Evolutionary conservation across 73 alveolate genomes (phyloP).

Genomic region (Chromera velia): DNA sequence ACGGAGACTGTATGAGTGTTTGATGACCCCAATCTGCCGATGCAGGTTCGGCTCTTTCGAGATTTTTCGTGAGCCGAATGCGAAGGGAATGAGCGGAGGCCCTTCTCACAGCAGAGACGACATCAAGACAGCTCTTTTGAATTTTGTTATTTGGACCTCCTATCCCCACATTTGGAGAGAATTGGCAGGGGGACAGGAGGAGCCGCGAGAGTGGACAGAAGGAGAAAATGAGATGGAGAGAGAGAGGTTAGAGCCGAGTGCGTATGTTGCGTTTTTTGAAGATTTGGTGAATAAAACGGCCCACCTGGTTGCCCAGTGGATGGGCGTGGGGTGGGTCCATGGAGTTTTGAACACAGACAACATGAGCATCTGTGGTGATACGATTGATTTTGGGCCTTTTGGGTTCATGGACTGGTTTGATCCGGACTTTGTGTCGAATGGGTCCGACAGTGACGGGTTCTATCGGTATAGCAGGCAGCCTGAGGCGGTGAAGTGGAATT

Average conservation of each 20-base stretch:
- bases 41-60: slow-evolving; percentile 59
- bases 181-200: neutral
- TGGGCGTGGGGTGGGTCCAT: slow-evolving; percentile 59
- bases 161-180: no score
- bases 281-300: slow-evolving; percentile 66
- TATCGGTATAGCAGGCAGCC: neutral
- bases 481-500: neutral
- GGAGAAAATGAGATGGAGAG: neutral
- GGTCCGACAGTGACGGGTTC: neutral
- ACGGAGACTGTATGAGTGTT: no score
- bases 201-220: neutral
- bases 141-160: slow-evolving; percentile 36
- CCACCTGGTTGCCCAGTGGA: slow-evolving; percentile 72
- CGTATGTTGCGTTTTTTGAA: slow-evolving; percentile 30
- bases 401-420: slow-evolving; percentile 64
- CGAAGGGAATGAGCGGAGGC: slow-evolving; percentile 41
- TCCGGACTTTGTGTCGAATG: neutral
- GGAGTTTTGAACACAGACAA: slow-evolving; percentile 85
- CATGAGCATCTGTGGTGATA: slow-evolving; percentile 66
- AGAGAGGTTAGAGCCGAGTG: neutral
- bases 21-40: no score
- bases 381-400: slow-evolving; percentile 86
- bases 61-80: slow-evolving; percentile 33
- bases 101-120: slow-evolving; percentile 9
- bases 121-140: slow-evolving; percentile 24